Conservation (phyloP, 768 basidiomycete genomes). For the Tricholoma sp. region DNA sequence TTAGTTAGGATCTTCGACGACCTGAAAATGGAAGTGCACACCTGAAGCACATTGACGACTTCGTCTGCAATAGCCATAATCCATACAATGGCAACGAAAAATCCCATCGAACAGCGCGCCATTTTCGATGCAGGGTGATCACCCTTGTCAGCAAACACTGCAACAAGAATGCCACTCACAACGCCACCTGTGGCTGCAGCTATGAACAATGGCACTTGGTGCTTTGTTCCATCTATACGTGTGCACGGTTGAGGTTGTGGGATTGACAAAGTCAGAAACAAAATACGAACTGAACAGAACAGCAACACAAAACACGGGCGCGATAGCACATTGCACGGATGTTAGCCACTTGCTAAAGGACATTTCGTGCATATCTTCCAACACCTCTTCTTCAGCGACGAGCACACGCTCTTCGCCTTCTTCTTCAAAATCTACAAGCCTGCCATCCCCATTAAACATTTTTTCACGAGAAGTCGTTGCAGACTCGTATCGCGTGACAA, state of each 20-base stretch:
- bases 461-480: slow-evolving; percentile 35
- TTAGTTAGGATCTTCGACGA: background rate
- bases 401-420: slow-evolving; percentile 65
- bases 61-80: slow-evolving; percentile 98
- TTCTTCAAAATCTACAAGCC: slow-evolving; percentile 68
- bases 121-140: slow-evolving; percentile 52
- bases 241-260: slow-evolving; percentile 3
- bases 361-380: slow-evolving; percentile 63
- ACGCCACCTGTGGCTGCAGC: slow-evolving; percentile 53
- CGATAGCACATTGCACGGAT: slow-evolving; percentile 76
- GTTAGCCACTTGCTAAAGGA: slow-evolving; percentile 79
- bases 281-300: slow-evolving; percentile 70
- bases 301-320: slow-evolving; percentile 69
- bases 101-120: slow-evolving; percentile 84
- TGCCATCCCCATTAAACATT: slow-evolving; percentile 30
- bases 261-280: background rate
- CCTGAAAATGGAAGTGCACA: slow-evolving; percentile 26
- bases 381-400: slow-evolving; percentile 69
- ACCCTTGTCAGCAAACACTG: slow-evolving; percentile 56
- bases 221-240: slow-evolving; percentile 37
- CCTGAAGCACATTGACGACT: slow-evolving; percentile 86
- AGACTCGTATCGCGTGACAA: slow-evolving; percentile 53
- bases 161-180: slow-evolving; percentile 47
- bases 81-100: slow-evolving; percentile 89
- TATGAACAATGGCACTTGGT: slow-evolving; percentile 47